A percentile compares a stretch with the other conserved stretches of the same genome.
phyloP scores from a whole-genome alignment of 2,329 filamentous ascomycete species.

The Bipolaris sorokiniana region DNA sequence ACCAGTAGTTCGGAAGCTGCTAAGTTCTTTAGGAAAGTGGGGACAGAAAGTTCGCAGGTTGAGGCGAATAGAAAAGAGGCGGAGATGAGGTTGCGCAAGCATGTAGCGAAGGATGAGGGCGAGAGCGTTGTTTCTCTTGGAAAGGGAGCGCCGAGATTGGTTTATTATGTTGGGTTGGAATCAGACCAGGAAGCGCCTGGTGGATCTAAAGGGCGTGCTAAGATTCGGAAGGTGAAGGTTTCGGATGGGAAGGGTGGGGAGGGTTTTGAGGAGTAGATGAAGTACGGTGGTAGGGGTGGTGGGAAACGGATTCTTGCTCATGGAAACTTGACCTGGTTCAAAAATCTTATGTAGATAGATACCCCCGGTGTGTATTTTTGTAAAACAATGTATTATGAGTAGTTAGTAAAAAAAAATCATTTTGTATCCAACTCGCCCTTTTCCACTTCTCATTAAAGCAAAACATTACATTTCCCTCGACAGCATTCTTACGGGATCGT shows the following conservation, averaged over 20 bases:
- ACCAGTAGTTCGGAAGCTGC: background rate
- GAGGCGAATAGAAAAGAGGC: background rate
- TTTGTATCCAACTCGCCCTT: too few species aligned
- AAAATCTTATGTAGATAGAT: background rate
- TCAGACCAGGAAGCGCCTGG: constrained; percentile 4
- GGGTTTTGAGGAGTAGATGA: background rate
- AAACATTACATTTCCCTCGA: too few species aligned
- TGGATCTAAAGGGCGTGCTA: background rate
- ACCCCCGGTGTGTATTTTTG: background rate
- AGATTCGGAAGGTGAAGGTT: background rate
- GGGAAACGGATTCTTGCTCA: background rate
- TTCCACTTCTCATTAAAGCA: too few species aligned
- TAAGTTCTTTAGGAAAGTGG: constrained; percentile 10
- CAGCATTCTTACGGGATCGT: too few species aligned
- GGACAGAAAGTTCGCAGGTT: background rate
- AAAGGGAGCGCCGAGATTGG: constrained; percentile 4
- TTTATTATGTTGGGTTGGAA: constrained; percentile 16
- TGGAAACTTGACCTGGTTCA: too few species aligned
- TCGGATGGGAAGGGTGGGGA: background rate
- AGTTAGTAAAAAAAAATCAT: too few species aligned
- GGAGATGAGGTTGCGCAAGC: constrained; percentile 10
- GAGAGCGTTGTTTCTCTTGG: background rate
- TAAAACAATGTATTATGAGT: background rate
- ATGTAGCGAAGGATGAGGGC: constrained; percentile 7
- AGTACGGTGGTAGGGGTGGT: background rate